Percentiles rank a stretch among this genome's conserved stretches.
These are phyloP conservation scores for Neopestalotiopsis rosae DNA, from an alignment of 2,329 filamentous ascomycete species.

Conservation along the genomic window DNA sequence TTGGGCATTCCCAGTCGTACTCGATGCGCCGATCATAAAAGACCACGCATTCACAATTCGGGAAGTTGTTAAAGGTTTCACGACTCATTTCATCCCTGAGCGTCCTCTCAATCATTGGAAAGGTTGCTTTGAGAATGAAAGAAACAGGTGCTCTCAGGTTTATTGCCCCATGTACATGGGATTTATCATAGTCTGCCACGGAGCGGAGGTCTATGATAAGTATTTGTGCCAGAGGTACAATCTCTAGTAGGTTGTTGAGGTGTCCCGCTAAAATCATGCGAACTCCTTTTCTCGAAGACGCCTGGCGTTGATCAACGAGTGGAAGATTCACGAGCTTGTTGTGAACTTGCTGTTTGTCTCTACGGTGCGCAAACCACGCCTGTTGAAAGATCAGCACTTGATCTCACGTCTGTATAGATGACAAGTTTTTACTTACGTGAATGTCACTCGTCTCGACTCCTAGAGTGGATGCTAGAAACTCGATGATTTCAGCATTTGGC, in stretches of 20 bases:
- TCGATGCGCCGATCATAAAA: conserved; percentile 59
- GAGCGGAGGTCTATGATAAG: conserved; percentile 58
- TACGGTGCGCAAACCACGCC: conserved; percentile 60
- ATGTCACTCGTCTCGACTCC: conserved; percentile 57
- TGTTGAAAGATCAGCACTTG: conserved; percentile 28
- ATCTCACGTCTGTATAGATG: neutral
- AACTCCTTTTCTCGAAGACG: conserved; percentile 36
- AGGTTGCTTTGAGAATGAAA: conserved; percentile 52
- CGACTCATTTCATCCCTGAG: conserved; percentile 55
- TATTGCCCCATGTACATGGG: conserved; percentile 57
- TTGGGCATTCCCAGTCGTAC: conserved; percentile 55
- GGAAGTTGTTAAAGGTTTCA: conserved; percentile 52
- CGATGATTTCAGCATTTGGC: conserved; percentile 55
- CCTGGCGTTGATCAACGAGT: conserved; percentile 41
- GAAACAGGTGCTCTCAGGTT: conserved; percentile 56
- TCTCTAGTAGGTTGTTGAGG: conserved; percentile 55
- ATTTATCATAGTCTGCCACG: conserved; percentile 50
- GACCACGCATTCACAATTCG: conserved; percentile 52
- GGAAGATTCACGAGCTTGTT: conserved; percentile 51
- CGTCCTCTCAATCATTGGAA: conserved; percentile 57
- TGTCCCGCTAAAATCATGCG: conserved; percentile 58
- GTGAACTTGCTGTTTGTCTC: conserved; percentile 52
- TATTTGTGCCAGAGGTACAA: conserved; percentile 50
- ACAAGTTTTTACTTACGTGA: conserved; percentile 42
- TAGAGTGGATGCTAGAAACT: conserved; percentile 60